These are phyloP conservation scores for Escovopsis weberi DNA, from an alignment of 2,329 filamentous ascomycete genomes.

Conservation along the genomic window DNA sequence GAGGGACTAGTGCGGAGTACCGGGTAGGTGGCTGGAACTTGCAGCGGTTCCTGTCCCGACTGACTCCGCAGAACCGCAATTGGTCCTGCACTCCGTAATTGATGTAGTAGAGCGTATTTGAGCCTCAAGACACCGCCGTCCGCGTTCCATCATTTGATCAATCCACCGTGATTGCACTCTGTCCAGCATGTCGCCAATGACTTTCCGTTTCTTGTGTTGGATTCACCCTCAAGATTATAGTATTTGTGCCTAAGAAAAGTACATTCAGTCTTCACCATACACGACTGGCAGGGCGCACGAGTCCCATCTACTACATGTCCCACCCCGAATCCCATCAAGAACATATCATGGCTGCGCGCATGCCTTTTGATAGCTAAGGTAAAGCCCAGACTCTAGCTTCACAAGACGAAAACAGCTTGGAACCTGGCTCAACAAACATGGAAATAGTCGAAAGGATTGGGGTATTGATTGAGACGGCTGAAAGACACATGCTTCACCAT, in stretches of 20 bases:
- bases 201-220: neutral
- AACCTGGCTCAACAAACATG: slow-evolving; percentile 7
- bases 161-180: too few relatives aligned
- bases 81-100: too few relatives aligned
- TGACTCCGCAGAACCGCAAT: too few relatives aligned
- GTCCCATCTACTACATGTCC: slow-evolving; percentile 9
- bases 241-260: slow-evolving; percentile 3
- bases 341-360: slow-evolving; percentile 8
- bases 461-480: slow-evolving; percentile 3
- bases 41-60: too few relatives aligned
- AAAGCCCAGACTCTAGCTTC: slow-evolving; percentile 6
- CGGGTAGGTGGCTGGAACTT: too few relatives aligned
- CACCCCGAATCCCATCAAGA: slow-evolving; percentile 5
- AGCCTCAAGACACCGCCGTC: too few relatives aligned
- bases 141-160: too few relatives aligned
- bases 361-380: slow-evolving; percentile 8
- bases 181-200: too few relatives aligned
- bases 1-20: too few relatives aligned
- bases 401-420: slow-evolving; percentile 6
- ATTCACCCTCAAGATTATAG: neutral
- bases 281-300: slow-evolving; percentile 13
- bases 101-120: too few relatives aligned
- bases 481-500: slow-evolving; percentile 4
- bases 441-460: slow-evolving; percentile 5
- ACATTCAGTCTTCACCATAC: slow-evolving; percentile 10